Percentiles rank a stretch among this genome's conserved stretches.
These are phyloP conservation scores for Cryphonectria carpinicola DNA, from an alignment of 2,329 filamentous ascomycete genomes.

Conservation along the genomic window DNA sequence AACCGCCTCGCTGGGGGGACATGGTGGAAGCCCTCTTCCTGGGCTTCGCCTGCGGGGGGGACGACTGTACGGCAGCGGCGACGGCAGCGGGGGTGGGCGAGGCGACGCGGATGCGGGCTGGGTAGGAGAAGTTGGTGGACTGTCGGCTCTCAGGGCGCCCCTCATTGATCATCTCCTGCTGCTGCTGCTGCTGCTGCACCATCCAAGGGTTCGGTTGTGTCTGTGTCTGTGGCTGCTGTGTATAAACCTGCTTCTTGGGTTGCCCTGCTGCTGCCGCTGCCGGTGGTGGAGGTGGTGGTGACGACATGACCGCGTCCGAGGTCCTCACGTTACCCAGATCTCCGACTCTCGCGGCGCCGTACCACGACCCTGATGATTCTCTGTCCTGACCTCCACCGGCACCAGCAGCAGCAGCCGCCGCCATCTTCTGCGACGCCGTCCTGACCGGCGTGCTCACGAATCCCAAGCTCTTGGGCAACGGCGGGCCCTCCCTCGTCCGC, in stretches of 20 bases:
- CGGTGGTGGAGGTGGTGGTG: conserved; percentile 10
- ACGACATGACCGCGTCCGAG: conserved; percentile 47
- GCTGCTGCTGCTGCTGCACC: conserved; percentile 17
- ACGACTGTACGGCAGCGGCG: conserved; percentile 19
- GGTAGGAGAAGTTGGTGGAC: conserved; percentile 64
- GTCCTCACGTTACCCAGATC: conserved; percentile 50
- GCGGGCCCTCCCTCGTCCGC: conserved; percentile 29
- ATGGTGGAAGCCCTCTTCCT: conserved; percentile 33
- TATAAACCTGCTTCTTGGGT: neutral
- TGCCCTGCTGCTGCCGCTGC: neutral
- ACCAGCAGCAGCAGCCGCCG: neutral
- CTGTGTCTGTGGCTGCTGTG: neutral
- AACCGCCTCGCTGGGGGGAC: conserved; percentile 34
- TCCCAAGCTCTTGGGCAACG: conserved; percentile 41
- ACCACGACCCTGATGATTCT: conserved; percentile 50
- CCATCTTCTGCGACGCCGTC: conserved; percentile 57
- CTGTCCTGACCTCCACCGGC: conserved; percentile 31
- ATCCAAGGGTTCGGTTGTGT: neutral
- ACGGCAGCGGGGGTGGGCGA: conserved; percentile 40
- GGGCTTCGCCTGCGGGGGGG: conserved; percentile 18
- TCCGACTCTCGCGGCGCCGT: conserved; percentile 48
- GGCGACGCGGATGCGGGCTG: conserved; percentile 47
- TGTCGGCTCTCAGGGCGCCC: conserved; percentile 49
- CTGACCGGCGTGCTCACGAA: conserved; percentile 49
- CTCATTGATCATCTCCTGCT: conserved; percentile 32